Base-by-base conservation (phyloP, 495 filamentous ascomycete genomes). In the Cercophora scortea region DNA sequence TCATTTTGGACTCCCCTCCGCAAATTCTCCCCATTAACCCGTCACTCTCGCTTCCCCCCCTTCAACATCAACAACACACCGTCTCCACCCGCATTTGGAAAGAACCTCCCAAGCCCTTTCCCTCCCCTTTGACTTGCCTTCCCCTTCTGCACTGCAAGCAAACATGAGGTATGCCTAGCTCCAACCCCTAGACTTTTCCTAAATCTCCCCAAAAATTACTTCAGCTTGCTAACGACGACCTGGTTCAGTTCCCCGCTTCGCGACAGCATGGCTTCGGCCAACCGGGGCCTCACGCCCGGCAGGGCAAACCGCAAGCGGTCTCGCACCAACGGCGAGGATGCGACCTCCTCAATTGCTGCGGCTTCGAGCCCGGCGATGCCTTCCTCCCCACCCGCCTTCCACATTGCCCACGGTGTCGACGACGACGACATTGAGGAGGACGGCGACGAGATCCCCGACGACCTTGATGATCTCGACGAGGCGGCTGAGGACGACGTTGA, bases 401-500 rank as follows among this genome's bases (percentile, higher is more conserved):
- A 71, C 36, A 73, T 79, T 45, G 70, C 73, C 42, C 76, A 79
- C 54, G 75, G 77, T 47, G 71, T 55, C 19, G 77, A 92, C 58
- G 85, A 90, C n/a, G 85, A 91, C 36, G 85, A 90, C 49, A 57
- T 65, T 10, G 62, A 65, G 48, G 64, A 67, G 33, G 64, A 63
- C 3, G 57, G 49, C 43, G 62, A 32, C 8, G 15, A 90, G 54
- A 67, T 94, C 6, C 75, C 85, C 42, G 84, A 78, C 44, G 90
- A 95, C 61, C 82, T 96, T 58, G 91, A 96, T 51, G 94, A 99
- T 60, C 80, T 89, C 43, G 94, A 97, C 58, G 94, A 99, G 68
- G 82, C 90, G 82, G 94, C 91, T 10, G 94, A 97, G 66, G 93
- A 97, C 61, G 88, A 93, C 15, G 95, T 96, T 59, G 92, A 99